phyloP scores from a whole-genome alignment of 495 filamentous ascomycete species.

The Penicillium flavigenum region DNA sequence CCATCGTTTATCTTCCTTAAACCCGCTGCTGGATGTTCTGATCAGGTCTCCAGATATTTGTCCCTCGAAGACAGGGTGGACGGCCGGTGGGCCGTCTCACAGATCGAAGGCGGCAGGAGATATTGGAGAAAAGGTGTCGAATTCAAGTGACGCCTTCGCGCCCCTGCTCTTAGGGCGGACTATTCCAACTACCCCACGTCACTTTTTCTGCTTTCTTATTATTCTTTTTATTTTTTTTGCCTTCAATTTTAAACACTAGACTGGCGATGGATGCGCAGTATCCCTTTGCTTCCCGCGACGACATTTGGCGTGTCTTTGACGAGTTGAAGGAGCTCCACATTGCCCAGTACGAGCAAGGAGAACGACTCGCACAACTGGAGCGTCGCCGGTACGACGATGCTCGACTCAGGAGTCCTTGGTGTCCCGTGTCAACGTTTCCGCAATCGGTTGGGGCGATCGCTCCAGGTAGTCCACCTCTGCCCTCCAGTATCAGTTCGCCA shows the following conservation, averaged over 20 bases:
- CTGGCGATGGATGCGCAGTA: constrained; percentile 63
- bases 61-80: constrained; percentile 37
- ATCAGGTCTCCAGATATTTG: constrained; percentile 19
- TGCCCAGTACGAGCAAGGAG: constrained; percentile 76
- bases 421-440: constrained; percentile 74
- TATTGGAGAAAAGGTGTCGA: constrained; percentile 12
- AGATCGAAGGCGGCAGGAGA: constrained; percentile 39
- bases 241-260: neutral
- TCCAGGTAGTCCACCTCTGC: constrained; percentile 58
- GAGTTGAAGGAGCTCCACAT: constrained; percentile 81
- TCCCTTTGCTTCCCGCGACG: constrained; percentile 65
- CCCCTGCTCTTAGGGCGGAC: neutral
- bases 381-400: constrained; percentile 80
- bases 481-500: constrained; percentile 2
- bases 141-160: neutral
- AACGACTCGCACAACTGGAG: constrained; percentile 75
- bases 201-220: constrained; percentile 2
- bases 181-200: neutral
- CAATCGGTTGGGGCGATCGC: constrained; percentile 67
- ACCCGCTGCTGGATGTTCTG: constrained; percentile 21
- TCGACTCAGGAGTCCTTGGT: constrained; percentile 82
- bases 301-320: constrained; percentile 83
- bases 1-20: neutral
- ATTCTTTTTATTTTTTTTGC: neutral
- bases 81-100: constrained; percentile 51